Percentiles rank a stretch among this genome's conserved stretches.
Conservation (phyloP, 2,329 filamentous ascomycete genomes). For the Colletotrichum sp. region DNA sequence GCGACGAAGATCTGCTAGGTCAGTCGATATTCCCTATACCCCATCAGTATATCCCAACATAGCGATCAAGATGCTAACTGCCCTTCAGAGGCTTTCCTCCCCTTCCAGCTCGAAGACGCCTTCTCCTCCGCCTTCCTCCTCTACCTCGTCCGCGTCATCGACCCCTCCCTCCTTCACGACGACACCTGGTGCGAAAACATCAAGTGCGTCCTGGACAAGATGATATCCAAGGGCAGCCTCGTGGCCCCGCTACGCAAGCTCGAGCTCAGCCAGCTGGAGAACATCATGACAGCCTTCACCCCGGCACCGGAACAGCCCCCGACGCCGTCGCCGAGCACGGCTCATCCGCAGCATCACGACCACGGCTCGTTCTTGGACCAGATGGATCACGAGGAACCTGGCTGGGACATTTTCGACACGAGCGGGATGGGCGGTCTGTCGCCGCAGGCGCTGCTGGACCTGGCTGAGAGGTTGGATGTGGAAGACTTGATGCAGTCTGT, state of each 20-base stretch:
- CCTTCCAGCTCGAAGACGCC: slow-evolving; percentile 46
- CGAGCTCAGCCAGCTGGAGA: slow-evolving; percentile 41
- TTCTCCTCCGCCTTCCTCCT: slow-evolving; percentile 46
- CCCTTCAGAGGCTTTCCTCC: slow-evolving; percentile 37
- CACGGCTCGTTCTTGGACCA: slow-evolving; percentile 8
- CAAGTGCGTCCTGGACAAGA: slow-evolving; percentile 38
- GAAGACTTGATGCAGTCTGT: slow-evolving; percentile 18
- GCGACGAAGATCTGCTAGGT: slow-evolving; percentile 31
- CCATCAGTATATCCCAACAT: neutral
- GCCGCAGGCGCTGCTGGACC: slow-evolving; percentile 32
- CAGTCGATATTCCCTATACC: neutral
- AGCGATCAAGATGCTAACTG: neutral
- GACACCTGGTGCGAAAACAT: slow-evolving; percentile 40
- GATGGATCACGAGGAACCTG: slow-evolving; percentile 15
- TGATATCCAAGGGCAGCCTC: slow-evolving; percentile 41
- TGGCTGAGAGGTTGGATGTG: slow-evolving; percentile 34
- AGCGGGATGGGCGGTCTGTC: slow-evolving; percentile 35
- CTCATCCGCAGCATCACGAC: slow-evolving; percentile 8
- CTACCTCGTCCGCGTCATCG: slow-evolving; percentile 34
- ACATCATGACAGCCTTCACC: slow-evolving; percentile 38
- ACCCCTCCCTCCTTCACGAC: slow-evolving; percentile 38
- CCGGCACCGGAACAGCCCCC: slow-evolving; percentile 26
- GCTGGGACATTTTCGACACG: slow-evolving; percentile 36
- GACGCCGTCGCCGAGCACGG: slow-evolving; percentile 17
- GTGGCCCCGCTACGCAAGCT: slow-evolving; percentile 40